Conservation (phyloP, 352 stramenopile genomes). For the Phytophthora ramorum region DNA sequence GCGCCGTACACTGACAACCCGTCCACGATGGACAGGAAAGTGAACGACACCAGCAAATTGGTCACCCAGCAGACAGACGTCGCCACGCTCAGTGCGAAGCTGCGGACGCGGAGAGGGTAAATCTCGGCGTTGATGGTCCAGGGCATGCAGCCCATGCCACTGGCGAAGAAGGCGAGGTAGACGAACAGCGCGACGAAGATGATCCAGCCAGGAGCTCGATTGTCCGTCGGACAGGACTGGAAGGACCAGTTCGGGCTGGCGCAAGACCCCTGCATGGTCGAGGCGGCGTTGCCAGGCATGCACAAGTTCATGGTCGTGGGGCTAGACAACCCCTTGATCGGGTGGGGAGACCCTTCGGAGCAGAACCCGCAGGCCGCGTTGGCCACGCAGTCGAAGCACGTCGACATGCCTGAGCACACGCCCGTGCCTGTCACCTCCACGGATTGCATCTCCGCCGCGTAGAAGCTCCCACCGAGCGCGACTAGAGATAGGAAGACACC, state of each 20-base stretch:
- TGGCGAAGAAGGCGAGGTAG: constrained; percentile 79
- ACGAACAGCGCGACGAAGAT: constrained; percentile 76
- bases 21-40: constrained; percentile 92
- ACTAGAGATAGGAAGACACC: constrained; percentile 27
- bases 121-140: constrained; percentile 96
- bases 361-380: constrained; percentile 52
- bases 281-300: constrained; percentile 28
- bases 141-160: constrained; percentile 85
- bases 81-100: constrained; percentile 83
- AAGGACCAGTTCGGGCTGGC: constrained; percentile 46
- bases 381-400: constrained; percentile 77
- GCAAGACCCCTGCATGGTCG: constrained; percentile 26
- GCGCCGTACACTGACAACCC: constrained; percentile 60
- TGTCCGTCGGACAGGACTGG: constrained; percentile 56
- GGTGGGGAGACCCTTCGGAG: constrained; percentile 18
- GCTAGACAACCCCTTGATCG: constrained; percentile 12
- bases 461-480: constrained; percentile 27
- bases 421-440: constrained; percentile 25
- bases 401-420: constrained; percentile 44
- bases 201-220: constrained; percentile 42
- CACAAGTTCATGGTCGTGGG: constrained; percentile 26
- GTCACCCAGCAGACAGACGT: constrained; percentile 94
- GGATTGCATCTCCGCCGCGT: constrained; percentile 21
- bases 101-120: constrained; percentile 88
- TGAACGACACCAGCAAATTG: constrained; percentile 94